Base-by-base conservation (phyloP, 176 grass and related monocot genomes). In the Poa pratensis region DNA sequence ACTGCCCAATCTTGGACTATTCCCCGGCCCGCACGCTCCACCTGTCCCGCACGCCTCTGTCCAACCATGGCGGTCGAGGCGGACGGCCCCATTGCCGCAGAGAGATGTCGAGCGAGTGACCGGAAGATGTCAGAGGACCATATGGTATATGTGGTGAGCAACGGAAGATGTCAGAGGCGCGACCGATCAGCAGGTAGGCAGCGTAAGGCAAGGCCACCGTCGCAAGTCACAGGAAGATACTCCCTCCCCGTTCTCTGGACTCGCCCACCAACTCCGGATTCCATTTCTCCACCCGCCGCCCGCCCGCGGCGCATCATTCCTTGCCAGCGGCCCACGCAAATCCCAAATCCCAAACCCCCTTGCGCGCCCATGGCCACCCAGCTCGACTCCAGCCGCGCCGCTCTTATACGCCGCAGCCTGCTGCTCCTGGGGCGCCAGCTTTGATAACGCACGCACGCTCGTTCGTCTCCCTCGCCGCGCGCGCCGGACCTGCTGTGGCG, bases 321-420 rank as follows among this genome's bases (percentile, higher is more conserved):
- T 93, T 92, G 80, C 89, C 80, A 90, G 54, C 91, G 67, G 28
- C 83, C 84, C 91, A 90, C 73, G 91, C 80, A 39, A 94, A 80
- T 83, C 89, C 88, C 93, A 90, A 89, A 91, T 89, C 83, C 85
- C 83, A 86, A 92, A 80, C 73, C 86, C 80, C 35, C 34, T 35
- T 35, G 34, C 65, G 85, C 69, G 63, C 58, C 66, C 64, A 95
- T 95, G 93, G 86, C 17, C 57, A 95, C 61, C 73, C 74, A 2
- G 48, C 64, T 12, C 19, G 62, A 52, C 46, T 52, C 87, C 89
- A 69, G 66, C 80, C 75, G 77, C 80, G 83, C 80, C 85, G 79
- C 93, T 80, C 87, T 62, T 82, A 87, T 92, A 88, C 79, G 87
- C 81, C 55, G 26, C 83, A 43, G 75, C 72, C 16, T 11, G 77